Evolutionary conservation across 2,329 filamentous ascomycete genomes (phyloP), one percentile per base, ranked within the genome.

Genomic region (Fusarium proliferatum): DNA sequence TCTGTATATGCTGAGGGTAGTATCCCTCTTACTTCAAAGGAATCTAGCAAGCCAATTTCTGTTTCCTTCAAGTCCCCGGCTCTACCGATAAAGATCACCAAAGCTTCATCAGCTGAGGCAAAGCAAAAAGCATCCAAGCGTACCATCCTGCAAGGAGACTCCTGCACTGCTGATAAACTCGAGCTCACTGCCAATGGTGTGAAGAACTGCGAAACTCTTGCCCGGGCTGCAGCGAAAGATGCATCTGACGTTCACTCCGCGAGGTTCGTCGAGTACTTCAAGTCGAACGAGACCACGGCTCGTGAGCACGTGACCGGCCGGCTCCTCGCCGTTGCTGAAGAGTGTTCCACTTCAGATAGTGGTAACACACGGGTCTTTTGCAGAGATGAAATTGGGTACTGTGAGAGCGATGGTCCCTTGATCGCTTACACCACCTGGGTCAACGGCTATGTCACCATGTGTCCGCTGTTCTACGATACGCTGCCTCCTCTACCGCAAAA

Each of bases 381-480:
- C 42, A 10, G 42, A 0, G 73, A 75, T 9, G 30, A 63, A 8
- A 4, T 33, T 3, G 68, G 62, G 4, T 67, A 73, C 41, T 75
- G 73, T 39, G 67, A 75, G 21, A 61, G 30, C 4, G 52, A 52
- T 1, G 70, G 72, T 1, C 73, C 73, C 0, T 42, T 75, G n/a
- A 66, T 76, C 23, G 70, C 73, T 10, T 76, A 75, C 10, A 76
- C 73, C 1, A 69, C 34, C 5, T 76, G 73, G 73, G 73, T 75
- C 28, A 76, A 72, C 21, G 73, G 73, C 9, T 72, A 64, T 28
- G 53, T 75, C 7, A 62, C 60, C 6, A 65, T 75, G 57, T 76
- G 73, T 12, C 73, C 70, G 8, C 58, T 76, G 0, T 73, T 73
- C 33, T 76, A 75, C 34, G 42, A 69, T 1, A 71, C 59, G 4